Evolutionary conservation across 352 stramenopile genomes (phyloP), one percentile per base, ranked within the genome.

Genomic region (Phytopythium oedochilum): DNA sequence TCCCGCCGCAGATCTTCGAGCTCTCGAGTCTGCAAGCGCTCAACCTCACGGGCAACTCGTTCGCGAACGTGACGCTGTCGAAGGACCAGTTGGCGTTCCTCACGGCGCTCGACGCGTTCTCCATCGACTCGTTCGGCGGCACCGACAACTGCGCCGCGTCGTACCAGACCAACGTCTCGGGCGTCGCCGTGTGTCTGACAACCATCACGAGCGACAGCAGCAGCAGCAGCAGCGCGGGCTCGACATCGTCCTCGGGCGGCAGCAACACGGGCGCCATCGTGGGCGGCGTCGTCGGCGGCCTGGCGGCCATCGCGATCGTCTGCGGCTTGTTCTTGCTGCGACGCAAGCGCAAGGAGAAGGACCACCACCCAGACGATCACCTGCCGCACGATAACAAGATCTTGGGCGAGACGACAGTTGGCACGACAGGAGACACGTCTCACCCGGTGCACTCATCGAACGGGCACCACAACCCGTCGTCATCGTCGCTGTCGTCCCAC

Each of bases 21-120:
- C 76, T 86, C 71, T 42, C 65, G 17, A 70, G 69, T 0, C 61
- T 88, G 29, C 60, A 72, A 42, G 31, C 51, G 22, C 60, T 88
- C 6, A 66, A 88, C 44, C 55, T 88, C 14, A 57, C 61, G 0
- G 28, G 58, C 20, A 88, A 88, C 23, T 76, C 70, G 5, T 86
- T 83, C 59, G 64, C 65, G 11, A 62, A 64, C 22, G 49, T 88
- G 8, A 36, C 66, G 20, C 39, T 88, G 17, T 76, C 62, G 18
- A n/a, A 55, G 10, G 46, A 53, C 10, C 75, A 88, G 58, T 47
- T 79, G n/a, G 50, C 44, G 15, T 86, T 83, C 46, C 55, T 88
- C 3, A 28, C 65, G 8, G 71, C 53, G 20, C 53, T 88, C n/a
- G 57, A 64, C 0, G 49, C 52, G 2, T 57, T 88, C 5, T 70